Evolutionary conservation across 805 yeast genomes (phyloP).

Genomic region (Nakazawaea ernobii): DNA sequence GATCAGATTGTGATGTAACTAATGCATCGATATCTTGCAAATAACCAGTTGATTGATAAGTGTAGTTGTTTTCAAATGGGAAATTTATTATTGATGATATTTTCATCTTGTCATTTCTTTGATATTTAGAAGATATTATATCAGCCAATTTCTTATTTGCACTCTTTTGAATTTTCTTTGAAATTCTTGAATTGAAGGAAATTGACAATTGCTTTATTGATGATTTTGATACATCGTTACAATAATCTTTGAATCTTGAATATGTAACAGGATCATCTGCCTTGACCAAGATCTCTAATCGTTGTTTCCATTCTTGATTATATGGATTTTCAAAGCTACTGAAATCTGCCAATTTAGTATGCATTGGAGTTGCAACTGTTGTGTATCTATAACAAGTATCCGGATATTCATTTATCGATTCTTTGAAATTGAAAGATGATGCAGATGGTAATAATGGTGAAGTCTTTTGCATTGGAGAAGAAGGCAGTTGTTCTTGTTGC

Average conservation of each 20-base stretch:
- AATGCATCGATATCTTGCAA: slow-evolving; percentile 42
- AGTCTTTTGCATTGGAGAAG: slow-evolving; percentile 17
- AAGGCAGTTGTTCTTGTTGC: slow-evolving; percentile 18
- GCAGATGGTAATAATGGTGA: slow-evolving; percentile 18
- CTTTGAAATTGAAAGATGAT: slow-evolving; percentile 11
- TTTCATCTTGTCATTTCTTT: slow-evolving; percentile 4
- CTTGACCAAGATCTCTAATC: slow-evolving; percentile 33
- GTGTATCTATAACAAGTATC: slow-evolving; percentile 31
- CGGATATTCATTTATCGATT: slow-evolving; percentile 24
- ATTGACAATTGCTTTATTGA: too few relatives aligned
- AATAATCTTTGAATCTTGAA: slow-evolving; percentile 31
- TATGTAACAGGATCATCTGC: slow-evolving; percentile 34
- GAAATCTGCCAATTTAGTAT: slow-evolving; percentile 16
- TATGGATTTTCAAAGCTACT: slow-evolving; percentile 29
- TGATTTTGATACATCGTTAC: slow-evolving; percentile 22
- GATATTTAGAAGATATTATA: slow-evolving; percentile 10
- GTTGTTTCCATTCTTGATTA: slow-evolving; percentile 40
- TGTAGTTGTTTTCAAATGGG: slow-evolving; percentile 49
- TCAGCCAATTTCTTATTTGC: slow-evolving; percentile 5
- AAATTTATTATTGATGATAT: slow-evolving; percentile 28
- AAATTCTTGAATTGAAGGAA: slow-evolving; percentile 1
- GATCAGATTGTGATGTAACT: slow-evolving; percentile 38
- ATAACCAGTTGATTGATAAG: slow-evolving; percentile 43
- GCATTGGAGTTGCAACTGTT: slow-evolving; percentile 15
- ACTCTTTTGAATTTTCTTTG: slow-evolving; percentile 13